These are phyloP conservation scores for Suillus hirtellus DNA, from an alignment of 768 basidiomycete genomes.

Conservation along the genomic window DNA sequence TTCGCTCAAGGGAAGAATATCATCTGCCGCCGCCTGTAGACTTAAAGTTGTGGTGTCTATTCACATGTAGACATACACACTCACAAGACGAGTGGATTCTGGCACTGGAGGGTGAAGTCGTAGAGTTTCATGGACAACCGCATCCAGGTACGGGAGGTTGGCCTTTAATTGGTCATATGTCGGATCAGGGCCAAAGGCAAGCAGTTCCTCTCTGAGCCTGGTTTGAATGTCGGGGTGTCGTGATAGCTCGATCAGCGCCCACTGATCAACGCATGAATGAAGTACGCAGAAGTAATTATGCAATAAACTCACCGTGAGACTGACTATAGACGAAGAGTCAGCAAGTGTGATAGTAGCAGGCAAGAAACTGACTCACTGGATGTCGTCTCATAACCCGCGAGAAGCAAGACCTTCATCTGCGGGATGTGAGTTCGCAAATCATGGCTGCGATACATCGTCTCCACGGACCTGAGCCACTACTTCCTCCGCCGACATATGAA, in stretches of 20 bases:
- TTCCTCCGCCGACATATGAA: neutral
- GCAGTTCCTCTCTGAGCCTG: neutral
- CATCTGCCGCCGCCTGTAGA: neutral
- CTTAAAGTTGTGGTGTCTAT: neutral
- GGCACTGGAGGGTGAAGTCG: neutral
- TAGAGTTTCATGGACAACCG: neutral
- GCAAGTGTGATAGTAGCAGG: neutral
- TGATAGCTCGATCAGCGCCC: neutral
- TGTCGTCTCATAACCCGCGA: neutral
- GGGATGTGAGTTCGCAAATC: neutral
- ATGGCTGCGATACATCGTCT: neutral
- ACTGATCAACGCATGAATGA: neutral
- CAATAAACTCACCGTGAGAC: neutral
- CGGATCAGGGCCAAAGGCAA: neutral
- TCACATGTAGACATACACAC: neutral
- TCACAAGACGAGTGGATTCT: neutral
- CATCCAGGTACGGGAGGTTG: neutral
- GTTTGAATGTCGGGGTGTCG: neutral
- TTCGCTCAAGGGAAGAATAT: neutral
- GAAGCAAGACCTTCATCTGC: neutral
- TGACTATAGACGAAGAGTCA: neutral
- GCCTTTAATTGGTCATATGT: constrained; percentile 1
- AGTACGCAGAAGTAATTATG: neutral
- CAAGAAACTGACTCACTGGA: neutral
- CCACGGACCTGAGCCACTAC: neutral